Evolutionary conservation across 1,284 basidiomycete species (phyloP).

Genomic region (Phylloboletellus chloephorus): DNA sequence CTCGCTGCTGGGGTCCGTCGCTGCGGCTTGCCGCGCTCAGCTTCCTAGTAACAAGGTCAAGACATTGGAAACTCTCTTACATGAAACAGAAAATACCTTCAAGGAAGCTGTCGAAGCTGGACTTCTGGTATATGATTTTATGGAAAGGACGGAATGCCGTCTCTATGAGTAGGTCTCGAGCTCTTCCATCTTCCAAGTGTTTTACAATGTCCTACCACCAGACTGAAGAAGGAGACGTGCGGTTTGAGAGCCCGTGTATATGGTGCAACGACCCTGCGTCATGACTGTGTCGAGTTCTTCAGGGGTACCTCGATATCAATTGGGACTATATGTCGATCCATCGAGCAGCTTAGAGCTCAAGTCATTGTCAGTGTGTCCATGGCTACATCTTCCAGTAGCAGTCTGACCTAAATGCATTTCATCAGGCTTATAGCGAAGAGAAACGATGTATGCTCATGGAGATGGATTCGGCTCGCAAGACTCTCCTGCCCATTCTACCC

Average conservation of each 20-base stretch:
- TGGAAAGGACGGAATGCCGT: not conserved
- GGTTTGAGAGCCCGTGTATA: not conserved
- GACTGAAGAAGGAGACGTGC: not conserved
- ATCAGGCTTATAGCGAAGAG: not conserved
- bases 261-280: not conserved
- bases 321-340: not conserved
- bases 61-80: not conserved
- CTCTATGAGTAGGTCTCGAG: slow-evolving; percentile 1
- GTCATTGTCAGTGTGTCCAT: slow-evolving; percentile 1
- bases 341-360: not conserved
- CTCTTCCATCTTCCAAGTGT: no score
- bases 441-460: not conserved
- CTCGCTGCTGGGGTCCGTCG: not conserved
- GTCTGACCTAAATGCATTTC: no score
- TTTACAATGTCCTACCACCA: not conserved
- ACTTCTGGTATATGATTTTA: not conserved
- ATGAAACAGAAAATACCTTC: slow-evolving; percentile 1
- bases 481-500: not conserved
- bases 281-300: not conserved
- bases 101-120: slow-evolving; percentile 4
- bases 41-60: slow-evolving; percentile 12
- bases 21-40: not conserved
- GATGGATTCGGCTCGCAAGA: not conserved
- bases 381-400: no score
- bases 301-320: not conserved